Conservation (phyloP, 2,329 filamentous ascomycete genomes). For the Neopestalotiopsis clavispora region DNA sequence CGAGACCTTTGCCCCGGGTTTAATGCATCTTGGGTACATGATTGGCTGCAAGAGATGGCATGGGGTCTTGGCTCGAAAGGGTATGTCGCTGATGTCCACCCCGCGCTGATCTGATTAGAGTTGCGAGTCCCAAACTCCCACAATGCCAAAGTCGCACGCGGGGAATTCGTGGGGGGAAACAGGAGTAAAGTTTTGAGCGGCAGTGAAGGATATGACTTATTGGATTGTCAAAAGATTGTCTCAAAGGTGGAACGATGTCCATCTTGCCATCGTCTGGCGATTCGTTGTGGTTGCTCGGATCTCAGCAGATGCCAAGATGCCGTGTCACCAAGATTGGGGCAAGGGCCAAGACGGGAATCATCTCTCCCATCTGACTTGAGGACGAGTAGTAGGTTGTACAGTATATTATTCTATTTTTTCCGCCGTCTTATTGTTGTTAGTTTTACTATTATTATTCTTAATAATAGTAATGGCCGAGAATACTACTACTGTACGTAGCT, state of each 20-base stretch:
- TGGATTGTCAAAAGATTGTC: not conserved
- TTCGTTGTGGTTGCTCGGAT: not conserved
- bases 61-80: not conserved
- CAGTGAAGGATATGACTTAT: not conserved
- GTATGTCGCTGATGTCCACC: slow-evolving; percentile 3
- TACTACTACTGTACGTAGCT: not conserved
- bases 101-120: not conserved
- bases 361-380: not conserved
- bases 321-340: not conserved
- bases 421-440: not conserved
- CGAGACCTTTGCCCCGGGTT: not conserved
- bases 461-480: not conserved
- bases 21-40: not conserved
- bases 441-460: not conserved
- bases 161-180: not conserved
- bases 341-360: not conserved
- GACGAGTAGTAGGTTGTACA: not conserved
- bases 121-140: too few relatives aligned
- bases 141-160: not conserved
- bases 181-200: not conserved
- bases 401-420: not conserved
- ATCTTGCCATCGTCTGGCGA: not conserved
- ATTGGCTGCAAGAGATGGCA: not conserved
- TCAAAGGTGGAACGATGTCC: not conserved
- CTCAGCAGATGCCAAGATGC: slow-evolving; percentile 8